Base-by-base conservation (phyloP, 345 rosid species). In the Aethionema arabicum region DNA sequence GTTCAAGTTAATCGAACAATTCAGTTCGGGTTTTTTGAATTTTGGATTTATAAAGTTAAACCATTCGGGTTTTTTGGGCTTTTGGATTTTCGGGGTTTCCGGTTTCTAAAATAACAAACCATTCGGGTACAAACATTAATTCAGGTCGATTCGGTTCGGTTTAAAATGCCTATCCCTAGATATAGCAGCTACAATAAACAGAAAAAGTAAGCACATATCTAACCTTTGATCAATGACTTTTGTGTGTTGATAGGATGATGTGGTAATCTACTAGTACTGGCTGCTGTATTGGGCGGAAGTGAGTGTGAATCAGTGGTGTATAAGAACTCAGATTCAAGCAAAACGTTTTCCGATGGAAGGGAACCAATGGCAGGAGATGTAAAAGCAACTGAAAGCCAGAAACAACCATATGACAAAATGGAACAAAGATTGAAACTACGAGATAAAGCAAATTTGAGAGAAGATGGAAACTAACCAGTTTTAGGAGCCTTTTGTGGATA, bases 401-500 rank as follows among this genome's bases (percentile, higher is more conserved):
- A n/a, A 62, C 6, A 36, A 39, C 4, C 43, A 47, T n/a, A n/a
- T 66, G 50, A 75, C 56, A 32, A 39, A 62, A 70, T 41, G 68
- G 68, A 66, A 56, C 21, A 38, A 58, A 44, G 14, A 48, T 2
- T 7, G 3, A 4, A 38, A 50, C 11, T 11, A 47, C 32, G 36
- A 11, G 11, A 33, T 32, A 12, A 31, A 14, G n/a, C 2, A 1
- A 14, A 36, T 7, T 50, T 59, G 41, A 40, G 2, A 8, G 10
- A 13, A 44, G 42, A 33, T 32, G 16, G 32, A 21, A 8, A 56
- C 61, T 10, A 1, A 83, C 95, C 83, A 73, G 21, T 78, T 76
- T 80, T 88, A 31, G 90, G 67, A 16, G 95, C 89, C 61, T 87
- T 90, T 27, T 87, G 97, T 14, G 95, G 97, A 60, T 90, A 90